Conservation (phyloP, 331 rosid species). For the Acacia pycnantha region DNA sequence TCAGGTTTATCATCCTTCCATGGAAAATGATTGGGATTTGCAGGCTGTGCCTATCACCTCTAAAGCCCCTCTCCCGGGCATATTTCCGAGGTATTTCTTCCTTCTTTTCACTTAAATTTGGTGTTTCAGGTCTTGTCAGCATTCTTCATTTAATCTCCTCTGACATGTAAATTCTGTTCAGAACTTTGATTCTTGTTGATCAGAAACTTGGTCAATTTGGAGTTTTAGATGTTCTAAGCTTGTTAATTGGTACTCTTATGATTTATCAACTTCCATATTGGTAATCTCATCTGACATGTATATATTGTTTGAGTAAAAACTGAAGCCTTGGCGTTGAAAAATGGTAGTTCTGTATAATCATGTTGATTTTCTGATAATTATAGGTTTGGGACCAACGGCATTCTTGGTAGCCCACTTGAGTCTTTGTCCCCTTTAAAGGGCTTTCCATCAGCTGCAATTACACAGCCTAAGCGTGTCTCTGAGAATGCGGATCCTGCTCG, state of each 20-base stretch:
- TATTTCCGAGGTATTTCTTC: conserved; percentile 67
- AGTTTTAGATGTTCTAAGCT: background rate
- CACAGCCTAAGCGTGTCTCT: conserved; percentile 48
- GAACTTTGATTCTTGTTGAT: background rate
- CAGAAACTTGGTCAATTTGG: background rate
- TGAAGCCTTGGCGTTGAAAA: conserved; percentile 25
- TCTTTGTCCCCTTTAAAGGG: conserved; percentile 70
- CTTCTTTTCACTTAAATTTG: background rate
- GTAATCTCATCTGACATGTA: too few relatives aligned
- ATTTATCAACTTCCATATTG: background rate
- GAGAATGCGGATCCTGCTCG: conserved; percentile 61
- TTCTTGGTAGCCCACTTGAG: conserved; percentile 76
- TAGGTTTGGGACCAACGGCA: conserved; percentile 83
- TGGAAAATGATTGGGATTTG: conserved; percentile 79
- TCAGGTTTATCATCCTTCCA: conserved; percentile 76
- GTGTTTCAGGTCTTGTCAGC: background rate
- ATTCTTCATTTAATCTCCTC: conserved; percentile 24
- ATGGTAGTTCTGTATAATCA: conserved; percentile 34
- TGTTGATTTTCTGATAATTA: conserved; percentile 13
- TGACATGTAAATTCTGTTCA: conserved; percentile 29
- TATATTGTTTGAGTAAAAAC: background rate
- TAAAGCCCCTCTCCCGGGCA: conserved; percentile 61
- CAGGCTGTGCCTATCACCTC: conserved; percentile 77
- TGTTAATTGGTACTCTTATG: background rate
- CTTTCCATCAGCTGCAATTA: conserved; percentile 44